Percentiles rank a stretch among this genome's conserved stretches.
Evolutionary conservation across 345 rosid genomes (phyloP).

Genomic region (Camelina hispida): DNA sequence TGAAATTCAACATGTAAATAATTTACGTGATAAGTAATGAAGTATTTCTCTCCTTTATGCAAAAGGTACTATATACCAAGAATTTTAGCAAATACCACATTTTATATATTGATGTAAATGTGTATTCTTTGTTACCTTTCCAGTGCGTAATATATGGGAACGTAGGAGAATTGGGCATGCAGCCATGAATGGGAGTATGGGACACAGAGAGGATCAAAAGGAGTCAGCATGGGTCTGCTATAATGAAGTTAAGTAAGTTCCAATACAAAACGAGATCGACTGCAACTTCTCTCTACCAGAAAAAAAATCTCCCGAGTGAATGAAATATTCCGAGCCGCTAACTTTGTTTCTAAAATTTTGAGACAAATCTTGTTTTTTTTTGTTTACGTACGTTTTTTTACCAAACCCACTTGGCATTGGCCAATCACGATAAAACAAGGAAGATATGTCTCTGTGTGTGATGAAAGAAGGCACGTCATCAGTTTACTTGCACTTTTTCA

Average conservation of each 20-base stretch:
- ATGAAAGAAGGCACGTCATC: too few species aligned
- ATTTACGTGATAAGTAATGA: too few species aligned
- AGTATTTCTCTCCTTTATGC: too few species aligned
- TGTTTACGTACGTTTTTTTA: neutral
- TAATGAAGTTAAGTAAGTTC: constrained; percentile 20
- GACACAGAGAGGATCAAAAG: constrained; percentile 28
- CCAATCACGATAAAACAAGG: constrained; percentile 7
- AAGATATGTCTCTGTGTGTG: constrained; percentile 13
- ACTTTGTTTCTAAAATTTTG: neutral
- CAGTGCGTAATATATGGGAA: neutral
- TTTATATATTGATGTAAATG: too few species aligned
- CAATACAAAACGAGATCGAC: constrained; percentile 23
- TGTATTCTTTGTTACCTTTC: neutral
- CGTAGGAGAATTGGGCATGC: constrained; percentile 37
- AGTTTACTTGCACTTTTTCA: too few species aligned
- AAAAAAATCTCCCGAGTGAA: neutral
- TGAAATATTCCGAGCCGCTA: constrained; percentile 10
- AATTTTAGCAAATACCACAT: too few species aligned
- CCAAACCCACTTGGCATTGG: constrained; percentile 21
- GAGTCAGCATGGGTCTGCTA: neutral
- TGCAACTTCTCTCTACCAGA: constrained; percentile 14
- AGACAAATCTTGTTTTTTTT: neutral
- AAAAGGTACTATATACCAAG: too few species aligned
- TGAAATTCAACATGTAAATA: too few species aligned
- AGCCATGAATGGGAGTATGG: neutral